phyloP scores from a whole-genome alignment of 352 stramenopile genomes.

The Lagenidium sp. region DNA sequence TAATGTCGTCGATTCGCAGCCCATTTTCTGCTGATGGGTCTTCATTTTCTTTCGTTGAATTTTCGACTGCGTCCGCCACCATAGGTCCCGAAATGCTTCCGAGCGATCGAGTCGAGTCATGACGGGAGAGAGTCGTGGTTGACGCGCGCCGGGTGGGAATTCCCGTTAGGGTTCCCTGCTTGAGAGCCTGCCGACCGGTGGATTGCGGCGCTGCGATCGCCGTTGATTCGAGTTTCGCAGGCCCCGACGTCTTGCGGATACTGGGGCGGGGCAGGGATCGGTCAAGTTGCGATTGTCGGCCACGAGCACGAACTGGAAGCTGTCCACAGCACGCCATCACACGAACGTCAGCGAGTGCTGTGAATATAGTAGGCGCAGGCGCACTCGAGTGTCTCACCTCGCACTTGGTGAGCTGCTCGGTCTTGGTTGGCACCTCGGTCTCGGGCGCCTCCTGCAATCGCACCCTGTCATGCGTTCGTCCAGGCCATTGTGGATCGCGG shows the following conservation, averaged over 20 bases:
- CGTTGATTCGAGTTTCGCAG: neutral
- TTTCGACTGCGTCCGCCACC: too few relatives aligned
- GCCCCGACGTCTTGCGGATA: constrained; percentile 10
- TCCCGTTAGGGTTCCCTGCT: constrained; percentile 4
- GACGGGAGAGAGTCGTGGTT: constrained; percentile 4
- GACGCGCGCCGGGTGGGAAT: constrained; percentile 7
- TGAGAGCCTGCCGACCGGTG: constrained; percentile 7
- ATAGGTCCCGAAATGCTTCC: too few relatives aligned
- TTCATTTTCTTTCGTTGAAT: neutral
- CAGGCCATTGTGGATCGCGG: too few relatives aligned
- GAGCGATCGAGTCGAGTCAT: neutral
- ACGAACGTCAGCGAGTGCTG: too few relatives aligned
- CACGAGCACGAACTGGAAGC: too few relatives aligned
- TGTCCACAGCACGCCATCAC: too few relatives aligned
- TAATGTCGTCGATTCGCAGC: too few relatives aligned
- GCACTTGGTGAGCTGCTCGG: neutral
- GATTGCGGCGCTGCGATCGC: constrained; percentile 5
- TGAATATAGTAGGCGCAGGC: too few relatives aligned
- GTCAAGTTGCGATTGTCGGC: constrained; percentile 7
- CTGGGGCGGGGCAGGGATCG: constrained; percentile 9
- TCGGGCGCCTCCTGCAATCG: constrained; percentile 4
- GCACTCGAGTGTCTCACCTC: too few relatives aligned
- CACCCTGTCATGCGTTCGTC: neutral
- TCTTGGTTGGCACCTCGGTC: constrained; percentile 4
- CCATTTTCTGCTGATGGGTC: too few relatives aligned